Evolutionary conservation across 2,329 filamentous ascomycete species (phyloP), one percentile per base, ranked within the genome.

Genomic region (Penicillium corylophilum): DNA sequence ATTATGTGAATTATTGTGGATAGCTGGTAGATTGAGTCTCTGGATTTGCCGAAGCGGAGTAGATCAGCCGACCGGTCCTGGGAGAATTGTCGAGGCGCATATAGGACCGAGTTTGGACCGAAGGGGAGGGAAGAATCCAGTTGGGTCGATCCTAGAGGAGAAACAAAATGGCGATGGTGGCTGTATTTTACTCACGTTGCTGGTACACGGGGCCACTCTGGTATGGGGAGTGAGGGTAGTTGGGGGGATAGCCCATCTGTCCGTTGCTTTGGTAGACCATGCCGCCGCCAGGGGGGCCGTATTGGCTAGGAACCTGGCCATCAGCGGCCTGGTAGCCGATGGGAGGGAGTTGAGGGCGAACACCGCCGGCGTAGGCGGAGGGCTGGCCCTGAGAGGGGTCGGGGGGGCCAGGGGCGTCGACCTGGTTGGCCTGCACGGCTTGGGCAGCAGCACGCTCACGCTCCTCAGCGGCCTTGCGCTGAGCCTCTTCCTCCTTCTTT

Each of bases 401-500:
- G 79, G 41, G 75, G 43, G 72, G 64, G 45, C 73, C 69, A 50
- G 72, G 69, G 74, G 84, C 71, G 73, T 74, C 71, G 35, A 73
- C 71, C 50, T 71, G 70, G 60, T 60, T 70, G 44, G 67, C 66
- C 53, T 71, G 69, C 13, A 63, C 65, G 39, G 78, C 78, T 28
- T 79, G 79, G 5, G 81, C 82, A 10, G 82, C 71, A 85, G 86
- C 50, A 54, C 92, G 88, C 56, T 86, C 82, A 59, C 87, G 82
- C 68, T 96, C 92, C 59, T 97, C 93, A 9, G 92, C 90, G 12
- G 88, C 88, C 79, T 96, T 96, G 67, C 92, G 89, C 64, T 85
- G 82, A 46, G 87, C 87, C 61, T 97, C 93, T 65, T 97, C 93
- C 72, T 97, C 94, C 89, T 99, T 99, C 84, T 97, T 97, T 67